A percentile compares a stretch with the other conserved stretches of the same genome.
These are phyloP conservation scores for Tulasnella sp. DNA, from an alignment of 768 basidiomycete species.

Conservation along the genomic window DNA sequence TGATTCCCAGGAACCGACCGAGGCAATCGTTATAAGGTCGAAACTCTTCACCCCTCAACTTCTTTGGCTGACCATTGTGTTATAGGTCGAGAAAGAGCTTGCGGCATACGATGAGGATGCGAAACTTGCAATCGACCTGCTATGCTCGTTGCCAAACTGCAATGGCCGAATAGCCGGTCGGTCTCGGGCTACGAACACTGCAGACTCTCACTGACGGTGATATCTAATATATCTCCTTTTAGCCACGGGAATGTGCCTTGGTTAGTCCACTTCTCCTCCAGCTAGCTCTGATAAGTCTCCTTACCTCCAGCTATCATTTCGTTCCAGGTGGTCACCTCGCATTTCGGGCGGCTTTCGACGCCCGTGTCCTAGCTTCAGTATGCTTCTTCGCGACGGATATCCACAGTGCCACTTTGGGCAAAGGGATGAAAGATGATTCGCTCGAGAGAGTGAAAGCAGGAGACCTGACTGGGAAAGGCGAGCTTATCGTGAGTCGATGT, in stretches of 20 bases:
- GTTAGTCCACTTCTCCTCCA: constrained; percentile 35
- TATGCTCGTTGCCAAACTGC: constrained; percentile 71
- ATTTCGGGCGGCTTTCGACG: constrained; percentile 78
- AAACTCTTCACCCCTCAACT: neutral
- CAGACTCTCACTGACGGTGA: neutral
- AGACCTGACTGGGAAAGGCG: constrained; percentile 72
- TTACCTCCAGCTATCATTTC: constrained; percentile 12
- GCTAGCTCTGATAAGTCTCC: neutral
- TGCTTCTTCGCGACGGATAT: constrained; percentile 97
- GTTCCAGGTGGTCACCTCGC: constrained; percentile 11
- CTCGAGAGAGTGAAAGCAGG: constrained; percentile 69
- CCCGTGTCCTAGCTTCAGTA: constrained; percentile 73
- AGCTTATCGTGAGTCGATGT: constrained; percentile 62
- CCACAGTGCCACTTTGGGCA: constrained; percentile 81
- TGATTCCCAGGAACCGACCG: constrained; percentile 63
- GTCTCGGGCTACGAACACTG: constrained; percentile 29
- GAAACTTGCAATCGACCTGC: constrained; percentile 68
- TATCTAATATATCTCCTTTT: constrained; percentile 18
- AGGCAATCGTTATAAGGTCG: constrained; percentile 89
- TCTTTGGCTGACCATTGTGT: neutral
- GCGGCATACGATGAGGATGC: constrained; percentile 91
- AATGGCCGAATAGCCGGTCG: constrained; percentile 85
- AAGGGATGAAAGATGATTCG: constrained; percentile 75
- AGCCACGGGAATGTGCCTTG: constrained; percentile 90
- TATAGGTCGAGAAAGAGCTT: constrained; percentile 80